These are phyloP conservation scores for Diatrype stigma DNA, from an alignment of 2,329 filamentous ascomycete species.

Conservation along the genomic window DNA sequence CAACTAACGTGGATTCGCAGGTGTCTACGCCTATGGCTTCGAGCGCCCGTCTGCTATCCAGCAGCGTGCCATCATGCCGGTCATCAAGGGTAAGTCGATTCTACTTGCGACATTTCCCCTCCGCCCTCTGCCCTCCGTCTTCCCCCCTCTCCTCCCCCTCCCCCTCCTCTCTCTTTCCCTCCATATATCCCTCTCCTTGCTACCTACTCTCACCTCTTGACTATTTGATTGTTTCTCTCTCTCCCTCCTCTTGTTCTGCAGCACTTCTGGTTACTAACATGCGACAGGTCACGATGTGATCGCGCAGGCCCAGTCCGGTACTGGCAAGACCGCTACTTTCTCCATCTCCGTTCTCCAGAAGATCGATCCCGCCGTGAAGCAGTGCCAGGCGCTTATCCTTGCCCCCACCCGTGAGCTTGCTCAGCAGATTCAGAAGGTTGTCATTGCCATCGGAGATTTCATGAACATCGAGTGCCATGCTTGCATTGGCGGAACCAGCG, in stretches of 20 bases:
- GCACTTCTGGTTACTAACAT: conserved; percentile 10
- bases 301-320: conserved; percentile 98
- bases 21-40: conserved; percentile 99
- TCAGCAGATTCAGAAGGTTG: conserved; percentile 99
- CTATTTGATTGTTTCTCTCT: no score
- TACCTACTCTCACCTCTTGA: no score
- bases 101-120: neutral
- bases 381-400: conserved; percentile 96
- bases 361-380: conserved; percentile 91
- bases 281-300: conserved; percentile 89
- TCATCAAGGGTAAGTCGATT: conserved; percentile 86
- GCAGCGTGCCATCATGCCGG: conserved; percentile 99
- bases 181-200: no score
- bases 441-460: conserved; percentile 98
- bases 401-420: conserved; percentile 97
- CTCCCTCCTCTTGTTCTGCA: no score
- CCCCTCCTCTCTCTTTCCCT: neutral
- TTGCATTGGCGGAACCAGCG: conserved; percentile 97
- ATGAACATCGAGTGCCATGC: conserved; percentile 99
- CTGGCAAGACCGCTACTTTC: conserved; percentile 99
- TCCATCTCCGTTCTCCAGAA: conserved; percentile 99
- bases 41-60: conserved; percentile 99
- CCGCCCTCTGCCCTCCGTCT: neutral
- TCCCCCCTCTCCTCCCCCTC: neutral
- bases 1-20: conserved; percentile 34